Percentiles rank a stretch among this genome's conserved stretches.
Evolutionary conservation across 2,329 filamentous ascomycete genomes (phyloP).

Genomic region (Colletotrichum echinochloae): DNA sequence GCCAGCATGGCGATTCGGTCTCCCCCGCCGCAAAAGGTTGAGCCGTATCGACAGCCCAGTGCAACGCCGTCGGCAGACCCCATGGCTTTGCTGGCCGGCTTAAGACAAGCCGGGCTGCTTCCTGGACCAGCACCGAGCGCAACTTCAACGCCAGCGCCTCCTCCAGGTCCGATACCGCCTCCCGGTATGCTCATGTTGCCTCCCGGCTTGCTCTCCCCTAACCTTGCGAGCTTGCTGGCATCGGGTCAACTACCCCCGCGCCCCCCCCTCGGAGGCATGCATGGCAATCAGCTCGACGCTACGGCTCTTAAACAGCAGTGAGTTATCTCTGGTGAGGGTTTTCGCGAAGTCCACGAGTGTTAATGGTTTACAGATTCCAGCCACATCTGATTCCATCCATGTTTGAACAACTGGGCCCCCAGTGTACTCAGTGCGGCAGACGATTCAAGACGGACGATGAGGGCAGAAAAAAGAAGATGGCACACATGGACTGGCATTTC

Average conservation of each 20-base stretch:
- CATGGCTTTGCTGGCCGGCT: conserved; percentile 72
- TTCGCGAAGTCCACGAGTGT: background rate
- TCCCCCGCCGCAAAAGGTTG: conserved; percentile 59
- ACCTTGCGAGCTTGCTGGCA: conserved; percentile 53
- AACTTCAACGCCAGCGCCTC: conserved; percentile 48
- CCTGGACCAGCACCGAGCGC: conserved; percentile 54
- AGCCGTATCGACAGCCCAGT: conserved; percentile 54
- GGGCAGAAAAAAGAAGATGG: conserved; percentile 86
- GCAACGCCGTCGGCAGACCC: conserved; percentile 58
- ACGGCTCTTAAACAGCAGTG: conserved; percentile 79
- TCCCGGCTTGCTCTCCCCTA: conserved; percentile 49
- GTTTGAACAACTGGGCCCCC: conserved; percentile 85
- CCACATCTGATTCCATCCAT: conserved; percentile 79
- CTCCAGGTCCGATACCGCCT: conserved; percentile 46
- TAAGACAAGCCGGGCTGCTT: conserved; percentile 77
- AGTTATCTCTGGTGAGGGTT: conserved; percentile 47
- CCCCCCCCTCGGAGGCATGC: conserved; percentile 51
- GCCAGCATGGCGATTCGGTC: conserved; percentile 59
- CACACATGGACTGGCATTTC: conserved; percentile 99
- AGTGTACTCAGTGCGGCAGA: conserved; percentile 91
- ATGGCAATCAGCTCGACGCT: conserved; percentile 71
- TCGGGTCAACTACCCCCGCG: conserved; percentile 42
- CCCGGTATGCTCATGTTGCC: conserved; percentile 46
- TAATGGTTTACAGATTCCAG: conserved; percentile 68
- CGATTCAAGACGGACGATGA: conserved; percentile 83